Conservation (phyloP, 2,329 filamentous ascomycete species). For the Pseudogymnoascus sp. region DNA sequence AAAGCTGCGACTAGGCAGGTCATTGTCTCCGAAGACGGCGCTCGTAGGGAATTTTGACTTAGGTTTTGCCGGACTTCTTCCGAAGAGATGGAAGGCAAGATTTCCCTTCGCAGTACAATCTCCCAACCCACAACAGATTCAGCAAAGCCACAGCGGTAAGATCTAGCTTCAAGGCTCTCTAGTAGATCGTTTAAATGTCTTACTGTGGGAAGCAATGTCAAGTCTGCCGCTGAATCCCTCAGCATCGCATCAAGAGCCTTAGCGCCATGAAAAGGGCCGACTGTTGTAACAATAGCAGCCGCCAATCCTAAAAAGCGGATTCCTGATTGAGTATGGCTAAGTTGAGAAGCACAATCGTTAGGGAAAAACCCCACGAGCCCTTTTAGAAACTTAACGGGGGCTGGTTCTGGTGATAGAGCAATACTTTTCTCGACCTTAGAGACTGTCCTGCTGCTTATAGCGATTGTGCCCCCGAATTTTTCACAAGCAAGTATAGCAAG, state of each 20-base stretch:
- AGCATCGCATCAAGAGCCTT: constrained; percentile 11
- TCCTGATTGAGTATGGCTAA: constrained; percentile 12
- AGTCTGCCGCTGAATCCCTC: constrained; percentile 9
- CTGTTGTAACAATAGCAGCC: constrained; percentile 12
- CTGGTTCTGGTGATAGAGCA: constrained; percentile 12
- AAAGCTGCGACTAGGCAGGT: constrained; percentile 11
- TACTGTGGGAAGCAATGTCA: constrained; percentile 6
- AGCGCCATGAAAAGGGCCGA: not conserved
- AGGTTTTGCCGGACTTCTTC: too few relatives aligned
- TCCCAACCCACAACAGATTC: constrained; percentile 8
- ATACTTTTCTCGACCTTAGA: constrained; percentile 10
- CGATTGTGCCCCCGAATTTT: constrained; percentile 20
- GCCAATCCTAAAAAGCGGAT: constrained; percentile 16
- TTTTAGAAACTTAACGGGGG: constrained; percentile 10
- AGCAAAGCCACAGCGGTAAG: constrained; percentile 4
- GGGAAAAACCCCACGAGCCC: constrained; percentile 12
- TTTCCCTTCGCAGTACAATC: not conserved
- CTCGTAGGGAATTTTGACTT: not conserved
- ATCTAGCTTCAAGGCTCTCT: constrained; percentile 11
- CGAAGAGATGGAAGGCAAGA: not conserved
- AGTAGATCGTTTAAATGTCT: constrained; percentile 12
- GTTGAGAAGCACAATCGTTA: constrained; percentile 13
- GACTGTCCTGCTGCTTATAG: constrained; percentile 13
- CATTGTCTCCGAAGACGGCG: constrained; percentile 4
- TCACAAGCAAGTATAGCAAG: constrained; percentile 22